Percentiles rank a stretch among this genome's conserved stretches.
These are phyloP conservation scores for Mycena belliarum DNA, from an alignment of 768 basidiomycete genomes.

Conservation along the genomic window DNA sequence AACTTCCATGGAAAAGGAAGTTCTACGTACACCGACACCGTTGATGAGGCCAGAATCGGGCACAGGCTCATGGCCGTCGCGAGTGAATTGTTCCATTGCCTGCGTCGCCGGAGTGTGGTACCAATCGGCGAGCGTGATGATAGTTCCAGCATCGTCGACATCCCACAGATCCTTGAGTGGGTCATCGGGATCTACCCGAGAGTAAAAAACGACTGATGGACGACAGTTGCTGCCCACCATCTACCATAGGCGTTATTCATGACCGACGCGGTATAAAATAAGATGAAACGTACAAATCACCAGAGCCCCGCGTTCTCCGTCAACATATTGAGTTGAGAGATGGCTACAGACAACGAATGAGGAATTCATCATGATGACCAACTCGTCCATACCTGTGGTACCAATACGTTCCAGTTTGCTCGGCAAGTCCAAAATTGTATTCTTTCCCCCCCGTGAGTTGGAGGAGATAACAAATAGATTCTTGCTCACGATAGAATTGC, in stretches of 20 bases:
- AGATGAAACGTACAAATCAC: background rate
- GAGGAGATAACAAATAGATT: too few species aligned
- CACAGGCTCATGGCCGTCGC: slow-evolving; percentile 18
- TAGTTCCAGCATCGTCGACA: slow-evolving; percentile 27
- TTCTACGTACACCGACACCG: slow-evolving; percentile 7
- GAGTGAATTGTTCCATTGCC: slow-evolving; percentile 25
- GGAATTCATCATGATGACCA: background rate
- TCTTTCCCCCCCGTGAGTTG: too few species aligned
- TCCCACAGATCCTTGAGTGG: background rate
- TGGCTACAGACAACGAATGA: background rate
- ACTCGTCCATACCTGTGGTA: background rate
- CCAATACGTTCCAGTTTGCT: background rate
- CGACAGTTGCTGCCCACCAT: background rate
- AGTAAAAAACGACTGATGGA: background rate
- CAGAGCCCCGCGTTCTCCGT: background rate
- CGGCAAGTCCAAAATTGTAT: too few species aligned
- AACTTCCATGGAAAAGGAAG: background rate
- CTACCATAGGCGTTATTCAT: background rate
- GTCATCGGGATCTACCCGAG: slow-evolving; percentile 16
- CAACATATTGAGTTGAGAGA: slow-evolving; percentile 7
- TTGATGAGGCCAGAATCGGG: slow-evolving; percentile 12
- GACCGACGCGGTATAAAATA: background rate
- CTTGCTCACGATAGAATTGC: background rate
- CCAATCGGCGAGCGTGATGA: slow-evolving; percentile 38
- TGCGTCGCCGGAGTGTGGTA: slow-evolving; percentile 16